Base-by-base conservation (phyloP, 2,329 filamentous ascomycete species). In the Ophiostoma ulmi region DNA sequence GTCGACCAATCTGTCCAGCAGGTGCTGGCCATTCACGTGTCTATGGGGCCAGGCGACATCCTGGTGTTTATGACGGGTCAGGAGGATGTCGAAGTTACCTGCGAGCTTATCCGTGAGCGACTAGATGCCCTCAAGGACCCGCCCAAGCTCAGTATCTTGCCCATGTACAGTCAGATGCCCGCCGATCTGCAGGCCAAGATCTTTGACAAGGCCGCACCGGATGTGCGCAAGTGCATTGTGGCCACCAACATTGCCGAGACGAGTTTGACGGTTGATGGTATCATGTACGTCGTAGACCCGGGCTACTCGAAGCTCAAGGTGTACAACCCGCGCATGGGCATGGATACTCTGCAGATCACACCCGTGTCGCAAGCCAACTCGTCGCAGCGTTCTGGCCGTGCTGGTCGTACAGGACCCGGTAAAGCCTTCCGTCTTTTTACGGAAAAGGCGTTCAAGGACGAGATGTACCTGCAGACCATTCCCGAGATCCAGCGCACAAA, bases 101-200 rank as follows among this genome's bases (percentile, higher is more conserved):
- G 95, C 78, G 95, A 99, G 77, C 83, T 98, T 26, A 86, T 98
- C 3, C 92, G 92, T 70, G 94, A 97, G 78, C 86, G 95, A 63
- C 83, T 99, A 20, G 90, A 92, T 74, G 87, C 94, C 39, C 86
- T 99, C 41, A 98, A 97, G 73, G 94, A 99, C 76, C 94, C 95
- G 0, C 94, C 95, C 1, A 94, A 97, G 78, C 87, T 99, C 72
- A 94, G 92, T 78, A 97, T 99, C 70, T 81, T 99, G 38, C 96
- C 96, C 0, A 98, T 99, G 70, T 99, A 99, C 87, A 97, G 93
- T 85, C 95, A 99, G 80, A 97, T 99, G 95, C 96, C 95, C 2
- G 95, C 95, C 44, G 96, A 99, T 79, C 83, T 99, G 48, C 96
- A 99, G 80, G 93, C 95, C 72, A 98, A 96, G 80, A 99, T 99